Conservation (phyloP, 495 filamentous ascomycete genomes). For the Trypethelium eluteriae region DNA sequence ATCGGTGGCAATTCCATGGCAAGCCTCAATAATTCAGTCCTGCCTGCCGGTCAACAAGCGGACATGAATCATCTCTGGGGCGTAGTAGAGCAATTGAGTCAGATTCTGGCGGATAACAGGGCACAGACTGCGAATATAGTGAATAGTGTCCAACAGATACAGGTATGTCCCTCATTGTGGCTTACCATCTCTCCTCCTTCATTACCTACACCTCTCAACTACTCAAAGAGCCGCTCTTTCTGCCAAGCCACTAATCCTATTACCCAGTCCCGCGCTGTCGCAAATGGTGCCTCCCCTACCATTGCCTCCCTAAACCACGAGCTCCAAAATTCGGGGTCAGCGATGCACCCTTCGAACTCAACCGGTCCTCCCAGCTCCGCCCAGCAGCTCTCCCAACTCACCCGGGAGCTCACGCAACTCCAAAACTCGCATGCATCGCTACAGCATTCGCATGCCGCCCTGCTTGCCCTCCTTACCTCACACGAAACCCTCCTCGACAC, state of each 20-base stretch:
- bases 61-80: conserved; percentile 79
- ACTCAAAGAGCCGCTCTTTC: neutral
- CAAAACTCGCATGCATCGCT: conserved; percentile 45
- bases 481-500: conserved; percentile 47
- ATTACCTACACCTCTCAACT: neutral
- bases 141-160: conserved; percentile 54
- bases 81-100: conserved; percentile 73
- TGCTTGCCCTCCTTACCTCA: conserved; percentile 47
- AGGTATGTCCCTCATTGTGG: conserved; percentile 35
- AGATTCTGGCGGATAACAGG: conserved; percentile 67
- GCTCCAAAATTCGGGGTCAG: conserved; percentile 9
- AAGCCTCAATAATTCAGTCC: conserved; percentile 5
- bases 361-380: neutral
- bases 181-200: neutral
- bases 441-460: conserved; percentile 44
- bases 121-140: conserved; percentile 69
- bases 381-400: conserved; percentile 34
- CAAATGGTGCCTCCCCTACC: conserved; percentile 25
- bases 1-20: neutral
- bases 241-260: neutral
- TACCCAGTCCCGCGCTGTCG: conserved; percentile 21
- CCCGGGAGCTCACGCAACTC: conserved; percentile 40
- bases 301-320: conserved; percentile 15
- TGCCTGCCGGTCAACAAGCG: conserved; percentile 66
- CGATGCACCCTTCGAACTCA: conserved; percentile 19